Conservation (phyloP, 768 basidiomycete genomes). For the Boletus pseudopeckii region DNA sequence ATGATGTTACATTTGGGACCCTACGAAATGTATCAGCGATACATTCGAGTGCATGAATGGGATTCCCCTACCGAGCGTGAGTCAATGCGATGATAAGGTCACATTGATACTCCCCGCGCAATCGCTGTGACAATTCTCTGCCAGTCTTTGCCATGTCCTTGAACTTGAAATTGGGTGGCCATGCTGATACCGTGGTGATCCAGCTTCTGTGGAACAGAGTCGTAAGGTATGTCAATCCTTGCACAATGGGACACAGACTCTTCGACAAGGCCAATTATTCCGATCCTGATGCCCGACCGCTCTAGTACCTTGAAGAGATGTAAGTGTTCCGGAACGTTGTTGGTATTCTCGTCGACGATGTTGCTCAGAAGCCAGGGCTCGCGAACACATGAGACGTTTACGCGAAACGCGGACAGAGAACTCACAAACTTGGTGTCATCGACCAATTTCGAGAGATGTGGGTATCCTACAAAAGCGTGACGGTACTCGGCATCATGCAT, state of each 20-base stretch:
- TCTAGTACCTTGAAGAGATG: slow-evolving; percentile 66
- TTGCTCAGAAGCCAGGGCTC: slow-evolving; percentile 92
- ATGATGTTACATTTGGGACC: slow-evolving; percentile 27
- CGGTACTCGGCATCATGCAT: not conserved
- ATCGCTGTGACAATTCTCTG: slow-evolving; percentile 62
- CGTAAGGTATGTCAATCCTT: not conserved
- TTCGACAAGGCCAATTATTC: slow-evolving; percentile 85
- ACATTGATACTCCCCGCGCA: slow-evolving; percentile 70
- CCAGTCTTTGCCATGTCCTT: slow-evolving; percentile 72
- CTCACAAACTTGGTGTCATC: slow-evolving; percentile 71
- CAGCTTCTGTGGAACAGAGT: slow-evolving; percentile 57
- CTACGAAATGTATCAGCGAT: slow-evolving; percentile 16
- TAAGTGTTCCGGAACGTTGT: slow-evolving; percentile 56
- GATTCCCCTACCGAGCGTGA: slow-evolving; percentile 59
- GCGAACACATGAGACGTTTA: not conserved
- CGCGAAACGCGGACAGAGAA: not conserved
- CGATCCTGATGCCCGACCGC: slow-evolving; percentile 65
- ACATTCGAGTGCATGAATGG: not conserved
- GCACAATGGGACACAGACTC: slow-evolving; percentile 43
- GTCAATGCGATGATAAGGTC: slow-evolving; percentile 86
- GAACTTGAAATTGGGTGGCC: slow-evolving; percentile 79
- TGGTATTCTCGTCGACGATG: slow-evolving; percentile 68
- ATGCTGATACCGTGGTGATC: slow-evolving; percentile 84
- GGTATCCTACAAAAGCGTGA: slow-evolving; percentile 45
- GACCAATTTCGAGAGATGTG: slow-evolving; percentile 64